Base-by-base conservation (phyloP, 164 flowering plant species). In the Magnolia officinalis region DNA sequence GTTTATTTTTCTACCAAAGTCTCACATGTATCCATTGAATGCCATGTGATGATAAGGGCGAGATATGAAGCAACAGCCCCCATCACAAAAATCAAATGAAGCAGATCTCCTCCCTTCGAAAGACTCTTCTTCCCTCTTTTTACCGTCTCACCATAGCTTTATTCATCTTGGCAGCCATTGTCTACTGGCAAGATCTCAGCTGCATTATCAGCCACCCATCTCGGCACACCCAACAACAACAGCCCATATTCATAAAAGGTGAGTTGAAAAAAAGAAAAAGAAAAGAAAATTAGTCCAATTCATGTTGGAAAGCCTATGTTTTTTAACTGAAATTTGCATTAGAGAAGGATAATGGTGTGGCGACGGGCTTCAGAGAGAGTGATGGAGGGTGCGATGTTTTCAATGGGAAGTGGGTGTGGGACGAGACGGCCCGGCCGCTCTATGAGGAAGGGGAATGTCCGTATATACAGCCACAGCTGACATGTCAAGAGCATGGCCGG, bases 381-480 rank as follows among this genome's bases (percentile, higher is more conserved):
- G 80, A 79, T 69, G 83, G 73, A n/a, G 86, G 82, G 7, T 94
- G 98, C 74, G 91, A 94, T 59, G 50, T 88, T 61, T 91, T 88
- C 80, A 81, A 80, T 9, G 98, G 97, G 74, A 83, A 80, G 65
- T 95, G 98, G 98, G 93, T 93, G 2, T 29, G 80, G 77, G 97
- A 95, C 75, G 85, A 90, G 80, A 84, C 16, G 76, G 18, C 67
- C 11, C 81, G 89, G 75, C 97, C 97, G 73, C 79, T 83, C 6
- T 93, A 93, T 69, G 83, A 87, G 52, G 96, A 92, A 72, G 76
- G 78, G 64, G 93, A 89, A 71, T 95, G 98, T 75, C 98, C 97
- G 26, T 95, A 93, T 84, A 91, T 95, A 2, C 94, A 88, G 77
- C 96, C 96, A 2, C 98, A 95, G 84, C 67, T 93, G 74, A 93